These are phyloP conservation scores for Amylostereum areolatum DNA, from an alignment of 1,284 basidiomycete genomes.

Conservation along the genomic window DNA sequence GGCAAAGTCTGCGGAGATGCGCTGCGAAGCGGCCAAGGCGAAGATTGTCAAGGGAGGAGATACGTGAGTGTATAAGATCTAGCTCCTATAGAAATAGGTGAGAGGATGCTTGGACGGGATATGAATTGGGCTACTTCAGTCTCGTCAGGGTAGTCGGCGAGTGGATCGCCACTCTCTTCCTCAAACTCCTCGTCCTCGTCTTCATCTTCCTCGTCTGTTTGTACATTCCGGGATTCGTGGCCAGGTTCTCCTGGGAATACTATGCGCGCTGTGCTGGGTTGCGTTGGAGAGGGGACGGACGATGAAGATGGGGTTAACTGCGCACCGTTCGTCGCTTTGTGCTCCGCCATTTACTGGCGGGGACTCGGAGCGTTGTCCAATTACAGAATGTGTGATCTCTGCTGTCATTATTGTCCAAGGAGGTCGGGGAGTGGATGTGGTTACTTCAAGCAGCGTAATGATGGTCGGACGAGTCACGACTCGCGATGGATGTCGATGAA, in stretches of 20 bases:
- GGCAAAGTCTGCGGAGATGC: slow-evolving; percentile 72
- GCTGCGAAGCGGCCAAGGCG: slow-evolving; percentile 66
- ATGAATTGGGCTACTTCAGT: background rate
- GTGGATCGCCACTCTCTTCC: background rate
- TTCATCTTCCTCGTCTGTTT: background rate
- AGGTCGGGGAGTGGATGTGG: too few species aligned
- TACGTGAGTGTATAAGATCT: slow-evolving; percentile 82
- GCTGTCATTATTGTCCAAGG: too few species aligned
- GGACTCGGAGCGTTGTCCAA: too few species aligned
- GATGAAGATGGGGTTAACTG: too few species aligned
- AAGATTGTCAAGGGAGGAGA: slow-evolving; percentile 61
- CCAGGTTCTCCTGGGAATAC: background rate
- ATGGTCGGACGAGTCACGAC: too few species aligned
- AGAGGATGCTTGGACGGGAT: background rate
- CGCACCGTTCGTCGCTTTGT: too few species aligned
- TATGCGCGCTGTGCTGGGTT: background rate
- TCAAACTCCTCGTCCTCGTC: background rate
- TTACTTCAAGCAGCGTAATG: too few species aligned
- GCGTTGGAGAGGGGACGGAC: background rate
- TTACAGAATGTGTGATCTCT: too few species aligned
- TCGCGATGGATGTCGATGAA: too few species aligned
- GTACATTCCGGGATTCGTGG: background rate
- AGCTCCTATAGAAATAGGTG: slow-evolving; percentile 60
- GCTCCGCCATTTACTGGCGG: too few species aligned
- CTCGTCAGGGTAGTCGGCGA: background rate